Evolutionary conservation across 2,329 filamentous ascomycete species (phyloP).

Genomic region (Fusarium nygamai): DNA sequence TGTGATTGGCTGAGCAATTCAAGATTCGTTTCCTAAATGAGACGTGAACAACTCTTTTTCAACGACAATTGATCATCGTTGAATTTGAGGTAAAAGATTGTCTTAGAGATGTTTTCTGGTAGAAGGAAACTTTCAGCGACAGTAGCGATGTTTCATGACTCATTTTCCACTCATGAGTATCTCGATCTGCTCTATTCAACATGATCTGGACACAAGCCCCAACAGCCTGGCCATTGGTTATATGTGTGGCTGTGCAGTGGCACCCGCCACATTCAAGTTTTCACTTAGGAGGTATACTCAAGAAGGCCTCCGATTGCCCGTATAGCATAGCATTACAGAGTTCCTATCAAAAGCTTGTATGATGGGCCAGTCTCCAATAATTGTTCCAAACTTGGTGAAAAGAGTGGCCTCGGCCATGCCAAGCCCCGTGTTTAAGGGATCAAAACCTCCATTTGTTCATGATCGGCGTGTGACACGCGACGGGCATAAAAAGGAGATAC

Average conservation of each 20-base stretch:
- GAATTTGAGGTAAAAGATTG: not conserved
- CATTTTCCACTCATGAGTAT: not conserved
- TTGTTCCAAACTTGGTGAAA: not conserved
- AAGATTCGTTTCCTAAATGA: constrained; percentile 17
- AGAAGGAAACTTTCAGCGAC: too few relatives aligned
- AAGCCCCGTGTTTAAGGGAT: constrained; percentile 6
- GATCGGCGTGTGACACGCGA: constrained; percentile 23
- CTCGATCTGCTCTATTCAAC: not conserved
- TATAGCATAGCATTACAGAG: not conserved
- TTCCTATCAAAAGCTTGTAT: not conserved
- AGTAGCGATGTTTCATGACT: not conserved
- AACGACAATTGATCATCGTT: constrained; percentile 10
- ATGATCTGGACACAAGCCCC: not conserved
- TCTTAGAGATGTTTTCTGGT: not conserved
- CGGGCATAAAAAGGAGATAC: constrained; percentile 20
- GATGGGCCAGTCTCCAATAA: not conserved
- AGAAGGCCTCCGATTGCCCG: constrained; percentile 14
- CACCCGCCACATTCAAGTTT: constrained; percentile 1
- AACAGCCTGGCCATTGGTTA: not conserved
- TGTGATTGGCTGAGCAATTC: constrained; percentile 24
- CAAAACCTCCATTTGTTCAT: constrained; percentile 4
- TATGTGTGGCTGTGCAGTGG: constrained; percentile 1
- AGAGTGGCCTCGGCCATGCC: constrained; percentile 18
- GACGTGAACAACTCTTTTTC: constrained; percentile 28
- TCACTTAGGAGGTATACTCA: not conserved